A percentile compares a stretch with the other conserved stretches of the same genome.
phyloP scores from a whole-genome alignment of 2,329 filamentous ascomycete species.

The Volutella citrinella region DNA sequence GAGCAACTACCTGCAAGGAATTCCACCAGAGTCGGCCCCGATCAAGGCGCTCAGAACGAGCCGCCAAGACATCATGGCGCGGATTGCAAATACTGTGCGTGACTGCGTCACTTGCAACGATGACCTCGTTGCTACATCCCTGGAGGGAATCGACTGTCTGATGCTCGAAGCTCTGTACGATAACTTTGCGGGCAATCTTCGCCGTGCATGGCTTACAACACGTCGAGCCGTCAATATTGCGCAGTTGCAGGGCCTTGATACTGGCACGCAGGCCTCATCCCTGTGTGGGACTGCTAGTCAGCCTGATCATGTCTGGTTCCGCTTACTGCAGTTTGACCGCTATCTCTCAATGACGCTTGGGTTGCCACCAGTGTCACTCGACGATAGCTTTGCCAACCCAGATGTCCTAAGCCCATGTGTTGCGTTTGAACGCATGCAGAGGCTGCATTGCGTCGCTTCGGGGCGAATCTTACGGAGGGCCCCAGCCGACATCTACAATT shows the following conservation, averaged over 20 bases:
- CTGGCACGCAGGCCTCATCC: constrained; percentile 10
- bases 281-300: constrained; percentile 17
- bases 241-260: constrained; percentile 38
- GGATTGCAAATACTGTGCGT: too few species aligned
- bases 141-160: constrained; percentile 50
- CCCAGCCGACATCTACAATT: constrained; percentile 20
- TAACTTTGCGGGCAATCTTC: constrained; percentile 44
- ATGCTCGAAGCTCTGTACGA: constrained; percentile 45
- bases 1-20: too few species aligned
- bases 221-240: constrained; percentile 44
- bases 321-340: constrained; percentile 42
- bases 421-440: constrained; percentile 42
- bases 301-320: constrained; percentile 42
- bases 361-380: constrained; percentile 39
- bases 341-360: constrained; percentile 47
- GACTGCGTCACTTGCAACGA: too few species aligned
- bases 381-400: constrained; percentile 33
- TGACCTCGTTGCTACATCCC: too few species aligned
- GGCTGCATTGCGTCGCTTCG: constrained; percentile 38
- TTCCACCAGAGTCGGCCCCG: too few species aligned
- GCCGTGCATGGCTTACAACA: constrained; percentile 42
- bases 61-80: too few species aligned
- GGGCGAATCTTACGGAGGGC: constrained; percentile 46
- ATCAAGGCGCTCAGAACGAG: too few species aligned
- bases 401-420: constrained; percentile 28